Evolutionary conservation across 805 yeast genomes (phyloP).

Genomic region (Cyberlindnera xylosilytica): DNA sequence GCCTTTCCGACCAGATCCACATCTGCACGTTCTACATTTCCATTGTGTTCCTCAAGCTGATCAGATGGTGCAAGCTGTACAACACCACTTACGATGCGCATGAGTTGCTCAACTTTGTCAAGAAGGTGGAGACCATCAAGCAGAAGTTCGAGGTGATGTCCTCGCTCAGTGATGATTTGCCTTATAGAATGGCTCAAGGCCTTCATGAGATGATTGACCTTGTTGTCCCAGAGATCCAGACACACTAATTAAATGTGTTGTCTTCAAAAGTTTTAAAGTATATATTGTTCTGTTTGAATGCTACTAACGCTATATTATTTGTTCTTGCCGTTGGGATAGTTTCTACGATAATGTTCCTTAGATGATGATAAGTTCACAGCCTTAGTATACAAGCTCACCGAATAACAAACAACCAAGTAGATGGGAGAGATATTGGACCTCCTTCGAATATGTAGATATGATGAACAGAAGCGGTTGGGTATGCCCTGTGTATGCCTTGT

Average conservation of each 20-base stretch:
- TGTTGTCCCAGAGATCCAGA: conserved; percentile 13
- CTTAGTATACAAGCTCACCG: not conserved
- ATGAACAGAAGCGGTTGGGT: not conserved
- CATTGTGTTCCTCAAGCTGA: conserved; percentile 23
- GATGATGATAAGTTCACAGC: not conserved
- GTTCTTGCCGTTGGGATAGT: no score
- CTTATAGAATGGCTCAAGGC: conserved; percentile 19
- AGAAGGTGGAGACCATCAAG: conserved; percentile 19
- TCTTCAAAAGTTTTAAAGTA: no score
- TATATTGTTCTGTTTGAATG: no score
- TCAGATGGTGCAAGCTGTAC: conserved; percentile 23
- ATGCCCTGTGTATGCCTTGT: not conserved
- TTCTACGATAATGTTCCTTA: not conserved
- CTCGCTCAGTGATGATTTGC: conserved; percentile 20
- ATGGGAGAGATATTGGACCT: not conserved
- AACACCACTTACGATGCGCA: conserved; percentile 19
- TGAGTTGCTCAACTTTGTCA: conserved; percentile 19
- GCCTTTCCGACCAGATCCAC: conserved; percentile 69
- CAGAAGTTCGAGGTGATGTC: conserved; percentile 18
- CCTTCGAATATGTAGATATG: not conserved
- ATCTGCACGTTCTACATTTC: conserved; percentile 30
- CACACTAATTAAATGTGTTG: conserved; percentile 1
- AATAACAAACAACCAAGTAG: not conserved
- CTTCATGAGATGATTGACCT: conserved; percentile 18
- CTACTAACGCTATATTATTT: no score